Conservation (phyloP, 1,284 basidiomycete species). For the Singerocomus inundabilis region DNA sequence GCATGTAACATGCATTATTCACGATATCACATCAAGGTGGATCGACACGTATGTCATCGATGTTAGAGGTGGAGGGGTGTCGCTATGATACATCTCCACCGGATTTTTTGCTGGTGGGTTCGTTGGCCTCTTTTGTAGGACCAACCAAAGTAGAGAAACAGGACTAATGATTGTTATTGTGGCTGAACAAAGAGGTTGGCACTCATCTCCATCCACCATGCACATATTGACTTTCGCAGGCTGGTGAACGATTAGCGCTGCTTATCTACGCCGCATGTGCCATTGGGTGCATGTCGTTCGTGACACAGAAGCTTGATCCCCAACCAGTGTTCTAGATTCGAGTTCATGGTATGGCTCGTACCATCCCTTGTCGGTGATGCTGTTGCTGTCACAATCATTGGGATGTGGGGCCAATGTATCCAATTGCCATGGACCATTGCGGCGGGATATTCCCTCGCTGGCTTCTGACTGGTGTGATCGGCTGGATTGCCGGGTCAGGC, state of each 20-base stretch:
- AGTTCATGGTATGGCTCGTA: conserved; percentile 59
- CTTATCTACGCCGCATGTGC: conserved; percentile 30
- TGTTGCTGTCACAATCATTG: conserved; percentile 51
- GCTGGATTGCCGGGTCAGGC: conserved; percentile 53
- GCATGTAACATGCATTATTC: neutral
- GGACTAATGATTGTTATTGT: conserved; percentile 27
- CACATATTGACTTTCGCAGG: conserved; percentile 8
- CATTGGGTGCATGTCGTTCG: conserved; percentile 28
- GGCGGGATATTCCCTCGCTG: conserved; percentile 46
- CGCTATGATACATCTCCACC: conserved; percentile 46
- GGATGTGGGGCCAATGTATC: conserved; percentile 58
- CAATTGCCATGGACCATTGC: conserved; percentile 51
- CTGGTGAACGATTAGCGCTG: conserved; percentile 25
- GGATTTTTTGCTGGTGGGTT: conserved; percentile 46
- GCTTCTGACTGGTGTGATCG: conserved; percentile 49
- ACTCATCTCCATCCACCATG: neutral
- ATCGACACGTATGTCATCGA: conserved; percentile 48
- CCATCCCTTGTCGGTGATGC: conserved; percentile 53
- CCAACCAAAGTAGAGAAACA: conserved; percentile 3
- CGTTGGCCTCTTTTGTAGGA: neutral
- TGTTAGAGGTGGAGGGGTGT: conserved; percentile 43
- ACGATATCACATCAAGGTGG: conserved; percentile 36
- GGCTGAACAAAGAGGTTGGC: conserved; percentile 27
- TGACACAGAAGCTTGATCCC: neutral
- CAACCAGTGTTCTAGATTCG: conserved; percentile 36